Conservation (phyloP, 2,329 filamentous ascomycete genomes). For the Hymenoscyphus occultus region DNA sequence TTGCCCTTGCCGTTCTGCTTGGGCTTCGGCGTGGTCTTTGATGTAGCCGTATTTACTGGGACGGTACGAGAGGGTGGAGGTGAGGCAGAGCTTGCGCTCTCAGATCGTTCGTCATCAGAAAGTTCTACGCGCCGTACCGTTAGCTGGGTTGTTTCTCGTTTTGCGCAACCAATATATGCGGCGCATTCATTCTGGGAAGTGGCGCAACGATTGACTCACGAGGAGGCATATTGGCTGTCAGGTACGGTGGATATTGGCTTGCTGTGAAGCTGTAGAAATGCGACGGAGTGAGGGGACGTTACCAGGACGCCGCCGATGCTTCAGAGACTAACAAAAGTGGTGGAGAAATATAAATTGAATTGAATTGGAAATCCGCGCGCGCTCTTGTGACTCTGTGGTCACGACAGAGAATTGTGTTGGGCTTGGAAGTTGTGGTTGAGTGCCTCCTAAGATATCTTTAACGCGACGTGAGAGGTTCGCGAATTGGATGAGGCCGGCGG, state of each 20-base stretch:
- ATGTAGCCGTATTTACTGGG: slow-evolving; percentile 26
- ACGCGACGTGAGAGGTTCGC: background rate
- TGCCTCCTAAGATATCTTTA: background rate
- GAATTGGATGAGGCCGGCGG: background rate
- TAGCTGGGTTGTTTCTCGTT: slow-evolving; percentile 17
- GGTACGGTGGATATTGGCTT: background rate
- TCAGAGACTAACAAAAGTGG: background rate
- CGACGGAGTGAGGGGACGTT: background rate
- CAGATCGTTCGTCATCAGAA: slow-evolving; percentile 35
- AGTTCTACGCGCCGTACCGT: slow-evolving; percentile 29
- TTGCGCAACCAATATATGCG: background rate
- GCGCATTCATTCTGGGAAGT: background rate
- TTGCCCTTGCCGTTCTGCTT: slow-evolving; percentile 21
- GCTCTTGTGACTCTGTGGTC: background rate
- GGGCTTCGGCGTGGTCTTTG: slow-evolving; percentile 6
- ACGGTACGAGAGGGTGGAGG: slow-evolving; percentile 2
- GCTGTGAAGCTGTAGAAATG: background rate
- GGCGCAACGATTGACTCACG: slow-evolving; percentile 29
- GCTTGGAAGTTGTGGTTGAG: background rate
- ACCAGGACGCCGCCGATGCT: background rate
- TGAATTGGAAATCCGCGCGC: background rate
- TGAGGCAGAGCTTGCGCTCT: slow-evolving; percentile 29
- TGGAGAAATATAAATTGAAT: background rate
- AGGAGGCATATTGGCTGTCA: slow-evolving; percentile 30
- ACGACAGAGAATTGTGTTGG: background rate